These are phyloP conservation scores for Protomyces lactucae-debilis DNA, from an alignment of 1,139 yeast genomes.

Conservation along the genomic window DNA sequence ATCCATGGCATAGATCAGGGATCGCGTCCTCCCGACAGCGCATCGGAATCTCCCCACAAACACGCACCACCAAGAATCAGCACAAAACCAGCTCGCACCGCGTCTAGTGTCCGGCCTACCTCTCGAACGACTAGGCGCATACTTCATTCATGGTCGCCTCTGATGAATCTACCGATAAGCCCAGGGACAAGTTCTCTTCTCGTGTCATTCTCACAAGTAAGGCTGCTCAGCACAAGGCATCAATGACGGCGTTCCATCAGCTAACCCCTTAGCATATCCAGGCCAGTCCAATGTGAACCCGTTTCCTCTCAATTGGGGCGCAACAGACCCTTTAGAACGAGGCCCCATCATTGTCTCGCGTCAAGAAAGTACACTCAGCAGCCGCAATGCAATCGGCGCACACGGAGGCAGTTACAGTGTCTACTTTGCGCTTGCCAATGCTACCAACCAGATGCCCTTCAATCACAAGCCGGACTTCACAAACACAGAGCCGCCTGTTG, in stretches of 20 bases:
- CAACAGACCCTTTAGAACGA: conserved; percentile 46
- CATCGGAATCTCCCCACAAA: too few species aligned
- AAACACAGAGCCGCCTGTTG: conserved; percentile 57
- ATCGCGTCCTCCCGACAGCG: too few species aligned
- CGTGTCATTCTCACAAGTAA: conserved; percentile 20
- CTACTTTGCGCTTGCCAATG: conserved; percentile 59
- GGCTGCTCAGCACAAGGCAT: neutral
- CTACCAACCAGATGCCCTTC: conserved; percentile 50
- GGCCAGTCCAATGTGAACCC: conserved; percentile 49
- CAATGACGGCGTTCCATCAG: too few species aligned
- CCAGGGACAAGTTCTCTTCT: neutral
- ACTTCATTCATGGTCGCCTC: neutral
- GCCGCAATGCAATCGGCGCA: conserved; percentile 55
- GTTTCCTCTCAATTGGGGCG: conserved; percentile 51
- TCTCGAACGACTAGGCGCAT: neutral
- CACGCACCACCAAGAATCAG: too few species aligned
- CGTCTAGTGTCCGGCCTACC: too few species aligned
- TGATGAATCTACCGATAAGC: neutral
- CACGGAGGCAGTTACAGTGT: conserved; percentile 58
- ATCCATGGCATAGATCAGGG: too few species aligned
- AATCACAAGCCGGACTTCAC: conserved; percentile 55
- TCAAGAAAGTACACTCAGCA: conserved; percentile 38
- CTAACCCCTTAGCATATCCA: conserved; percentile 48
- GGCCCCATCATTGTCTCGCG: conserved; percentile 50
- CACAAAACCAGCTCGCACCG: too few species aligned